Percentiles rank a stretch among this genome's conserved stretches.
phyloP scores from a whole-genome alignment of 1,284 basidiomycete genomes.

The Trametes pubescens region DNA sequence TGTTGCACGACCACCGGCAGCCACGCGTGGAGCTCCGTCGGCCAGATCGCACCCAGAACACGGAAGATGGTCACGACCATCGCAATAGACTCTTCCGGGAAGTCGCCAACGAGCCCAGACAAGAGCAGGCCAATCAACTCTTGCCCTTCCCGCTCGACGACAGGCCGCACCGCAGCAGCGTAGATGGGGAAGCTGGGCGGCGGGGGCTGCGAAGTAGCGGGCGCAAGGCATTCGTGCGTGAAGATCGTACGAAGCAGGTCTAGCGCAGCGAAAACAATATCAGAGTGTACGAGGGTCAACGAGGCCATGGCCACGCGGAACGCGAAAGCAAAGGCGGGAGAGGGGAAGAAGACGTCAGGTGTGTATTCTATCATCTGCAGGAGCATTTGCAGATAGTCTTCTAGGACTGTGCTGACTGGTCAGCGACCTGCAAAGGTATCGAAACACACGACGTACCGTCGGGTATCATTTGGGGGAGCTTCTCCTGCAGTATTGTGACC shows the following conservation, averaged over 20 bases:
- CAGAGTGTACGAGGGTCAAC: slow-evolving; percentile 81
- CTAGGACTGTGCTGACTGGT: slow-evolving; percentile 71
- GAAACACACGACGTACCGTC: slow-evolving; percentile 65
- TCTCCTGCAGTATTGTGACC: slow-evolving; percentile 70
- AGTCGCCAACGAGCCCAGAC: slow-evolving; percentile 83
- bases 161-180: slow-evolving; percentile 69
- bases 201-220: slow-evolving; percentile 47
- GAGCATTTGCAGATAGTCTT: slow-evolving; percentile 92
- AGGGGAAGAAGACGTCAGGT: slow-evolving; percentile 83
- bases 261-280: slow-evolving; percentile 83
- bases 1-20: slow-evolving; percentile 75
- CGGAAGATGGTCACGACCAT: slow-evolving; percentile 83
- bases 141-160: slow-evolving; percentile 79
- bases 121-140: slow-evolving; percentile 79
- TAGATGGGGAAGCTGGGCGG: slow-evolving; percentile 73
- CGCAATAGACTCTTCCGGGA: slow-evolving; percentile 87
- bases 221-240: slow-evolving; percentile 72
- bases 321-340: slow-evolving; percentile 76
- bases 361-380: slow-evolving; percentile 72
- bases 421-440: not conserved
- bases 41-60: slow-evolving; percentile 71
- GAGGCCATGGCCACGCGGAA: slow-evolving; percentile 81
- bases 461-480: slow-evolving; percentile 76
- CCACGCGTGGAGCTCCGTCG: slow-evolving; percentile 76
- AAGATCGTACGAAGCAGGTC: slow-evolving; percentile 82